phyloP scores from a whole-genome alignment of 2,329 filamentous ascomycete species.

The Ophiostoma ulmi region DNA sequence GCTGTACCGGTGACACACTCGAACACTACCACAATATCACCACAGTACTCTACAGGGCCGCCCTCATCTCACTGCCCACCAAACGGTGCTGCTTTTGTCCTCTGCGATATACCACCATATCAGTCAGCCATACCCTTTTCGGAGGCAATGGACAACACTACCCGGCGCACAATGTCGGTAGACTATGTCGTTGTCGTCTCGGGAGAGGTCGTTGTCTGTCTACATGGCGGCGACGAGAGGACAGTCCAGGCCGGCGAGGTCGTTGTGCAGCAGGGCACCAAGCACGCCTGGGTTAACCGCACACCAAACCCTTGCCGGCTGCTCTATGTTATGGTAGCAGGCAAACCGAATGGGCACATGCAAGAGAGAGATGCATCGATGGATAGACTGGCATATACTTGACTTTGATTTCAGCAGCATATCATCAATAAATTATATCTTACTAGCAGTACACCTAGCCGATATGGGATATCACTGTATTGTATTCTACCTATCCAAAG shows the following conservation, averaged over 20 bases:
- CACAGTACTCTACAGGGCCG: background rate
- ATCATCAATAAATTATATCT: background rate
- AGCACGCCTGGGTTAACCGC: constrained; percentile 43
- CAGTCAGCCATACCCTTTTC: background rate
- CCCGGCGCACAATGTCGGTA: background rate
- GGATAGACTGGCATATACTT: background rate
- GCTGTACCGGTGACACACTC: background rate
- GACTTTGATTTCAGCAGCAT: background rate
- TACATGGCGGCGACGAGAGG: constrained; percentile 36
- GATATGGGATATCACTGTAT: constrained; percentile 10
- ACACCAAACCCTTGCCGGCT: constrained; percentile 37
- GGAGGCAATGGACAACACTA: background rate
- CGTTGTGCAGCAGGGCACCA: constrained; percentile 40
- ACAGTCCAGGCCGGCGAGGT: constrained; percentile 37
- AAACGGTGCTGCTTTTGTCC: background rate
- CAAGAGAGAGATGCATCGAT: background rate
- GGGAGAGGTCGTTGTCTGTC: background rate
- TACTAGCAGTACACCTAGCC: background rate
- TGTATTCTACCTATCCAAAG: constrained; percentile 9
- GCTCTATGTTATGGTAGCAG: constrained; percentile 35
- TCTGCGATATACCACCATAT: background rate
- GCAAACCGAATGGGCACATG: background rate
- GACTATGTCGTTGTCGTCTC: constrained; percentile 1
- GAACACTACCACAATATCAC: background rate
- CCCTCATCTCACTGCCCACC: background rate